Conservation (phyloP, 805 yeast genomes). For the Metschnikowia vanudenii region DNA sequence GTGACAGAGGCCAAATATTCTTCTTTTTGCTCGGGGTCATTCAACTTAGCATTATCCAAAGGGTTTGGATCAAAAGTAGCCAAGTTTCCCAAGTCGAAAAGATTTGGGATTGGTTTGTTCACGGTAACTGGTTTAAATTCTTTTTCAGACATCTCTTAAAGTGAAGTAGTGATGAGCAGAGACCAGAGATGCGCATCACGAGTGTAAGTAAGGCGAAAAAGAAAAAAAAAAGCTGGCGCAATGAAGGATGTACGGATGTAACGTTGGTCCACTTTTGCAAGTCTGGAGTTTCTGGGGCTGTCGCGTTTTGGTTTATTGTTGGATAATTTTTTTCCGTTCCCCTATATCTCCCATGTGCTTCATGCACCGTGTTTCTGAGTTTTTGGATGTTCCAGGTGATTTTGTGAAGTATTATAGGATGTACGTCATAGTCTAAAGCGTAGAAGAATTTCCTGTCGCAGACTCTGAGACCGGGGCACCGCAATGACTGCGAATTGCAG, state of each 20-base stretch:
- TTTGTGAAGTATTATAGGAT: too few relatives aligned
- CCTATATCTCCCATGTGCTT: too few relatives aligned
- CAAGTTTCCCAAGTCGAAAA: constrained; percentile 85
- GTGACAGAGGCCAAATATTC: constrained; percentile 61
- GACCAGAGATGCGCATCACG: constrained; percentile 21
- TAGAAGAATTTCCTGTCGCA: too few relatives aligned
- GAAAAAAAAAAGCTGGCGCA: background rate
- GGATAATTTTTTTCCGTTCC: too few relatives aligned
- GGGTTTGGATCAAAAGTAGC: constrained; percentile 91
- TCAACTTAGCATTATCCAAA: constrained; percentile 59
- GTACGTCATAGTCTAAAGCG: too few relatives aligned
- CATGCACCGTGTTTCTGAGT: too few relatives aligned
- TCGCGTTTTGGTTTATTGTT: too few relatives aligned
- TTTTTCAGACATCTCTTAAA: constrained; percentile 21
- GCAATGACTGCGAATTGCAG: too few relatives aligned
- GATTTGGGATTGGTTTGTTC: constrained; percentile 85
- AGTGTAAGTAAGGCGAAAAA: background rate
- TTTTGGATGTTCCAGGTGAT: too few relatives aligned
- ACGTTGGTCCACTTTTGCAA: too few relatives aligned
- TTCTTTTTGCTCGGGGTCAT: constrained; percentile 58
- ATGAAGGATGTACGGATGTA: constrained; percentile 9
- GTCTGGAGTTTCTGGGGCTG: background rate
- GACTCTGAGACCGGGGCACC: too few relatives aligned
- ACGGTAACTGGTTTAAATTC: constrained; percentile 73
- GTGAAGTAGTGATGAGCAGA: background rate